Conservation (phyloP, 2,329 filamentous ascomycete species). For the Blastomyces emzantsi region DNA sequence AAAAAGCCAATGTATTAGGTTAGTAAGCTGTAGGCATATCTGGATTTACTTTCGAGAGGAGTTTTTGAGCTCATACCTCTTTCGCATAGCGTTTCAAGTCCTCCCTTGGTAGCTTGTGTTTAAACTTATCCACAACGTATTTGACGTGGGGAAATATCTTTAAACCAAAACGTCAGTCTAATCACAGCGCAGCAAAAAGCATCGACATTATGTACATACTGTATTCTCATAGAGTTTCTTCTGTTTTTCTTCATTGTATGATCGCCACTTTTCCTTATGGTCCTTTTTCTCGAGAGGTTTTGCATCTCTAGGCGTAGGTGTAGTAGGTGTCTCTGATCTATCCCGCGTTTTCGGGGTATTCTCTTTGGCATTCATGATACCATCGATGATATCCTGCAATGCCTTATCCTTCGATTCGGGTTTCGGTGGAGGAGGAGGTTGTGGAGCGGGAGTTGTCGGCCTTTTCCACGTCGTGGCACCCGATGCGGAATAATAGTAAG, state of each 20-base stretch:
- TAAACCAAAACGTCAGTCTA: background rate
- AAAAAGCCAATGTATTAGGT: conserved; percentile 26
- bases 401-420: conserved; percentile 63
- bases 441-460: conserved; percentile 60
- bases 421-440: conserved; percentile 53
- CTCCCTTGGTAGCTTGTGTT: conserved; percentile 76
- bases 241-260: conserved; percentile 62
- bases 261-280: conserved; percentile 42
- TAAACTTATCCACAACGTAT: conserved; percentile 77
- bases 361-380: conserved; percentile 62
- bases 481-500: conserved; percentile 76
- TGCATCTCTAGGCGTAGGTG: conserved; percentile 52
- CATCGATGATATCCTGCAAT: conserved; percentile 77
- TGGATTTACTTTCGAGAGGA: conserved; percentile 8
- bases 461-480: conserved; percentile 74
- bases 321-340: conserved; percentile 47
- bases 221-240: conserved; percentile 94
- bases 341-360: conserved; percentile 44
- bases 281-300: conserved; percentile 45
- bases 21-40: conserved; percentile 49
- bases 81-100: conserved; percentile 57
- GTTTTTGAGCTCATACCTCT: conserved; percentile 40
- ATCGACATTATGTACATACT: conserved; percentile 46
- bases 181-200: background rate
- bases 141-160: conserved; percentile 80